phyloP scores from a whole-genome alignment of 495 filamentous ascomycete genomes.

The Jackrogersella minutella region DNA sequence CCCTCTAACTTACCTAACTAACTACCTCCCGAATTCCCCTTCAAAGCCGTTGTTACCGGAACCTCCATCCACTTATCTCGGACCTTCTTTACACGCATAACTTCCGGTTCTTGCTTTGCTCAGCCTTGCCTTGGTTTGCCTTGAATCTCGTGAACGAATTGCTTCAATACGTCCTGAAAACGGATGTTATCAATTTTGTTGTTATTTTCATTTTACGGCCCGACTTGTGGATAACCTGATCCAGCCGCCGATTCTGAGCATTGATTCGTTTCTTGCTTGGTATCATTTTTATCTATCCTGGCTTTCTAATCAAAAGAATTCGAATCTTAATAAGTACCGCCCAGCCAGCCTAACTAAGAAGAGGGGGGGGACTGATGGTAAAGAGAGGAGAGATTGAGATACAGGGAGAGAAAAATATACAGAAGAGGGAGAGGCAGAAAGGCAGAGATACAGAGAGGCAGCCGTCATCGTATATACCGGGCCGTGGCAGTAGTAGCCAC shows the following conservation, averaged over 20 bases:
- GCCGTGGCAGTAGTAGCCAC: constrained; percentile 30
- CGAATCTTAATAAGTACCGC: neutral
- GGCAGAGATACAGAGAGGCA: neutral
- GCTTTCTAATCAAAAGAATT: constrained; percentile 1
- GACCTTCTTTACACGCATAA: constrained; percentile 35
- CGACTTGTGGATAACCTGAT: constrained; percentile 11
- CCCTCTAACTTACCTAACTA: constrained; percentile 4
- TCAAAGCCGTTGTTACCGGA: constrained; percentile 33
- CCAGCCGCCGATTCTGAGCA: constrained; percentile 6
- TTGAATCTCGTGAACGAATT: neutral
- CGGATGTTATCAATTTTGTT: constrained; percentile 8
- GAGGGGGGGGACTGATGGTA: constrained; percentile 5
- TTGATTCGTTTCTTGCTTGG: neutral
- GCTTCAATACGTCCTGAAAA: constrained; percentile 6
- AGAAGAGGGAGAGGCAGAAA: no score
- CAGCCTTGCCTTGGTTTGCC: neutral
- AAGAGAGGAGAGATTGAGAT: no score
- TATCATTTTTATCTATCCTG: constrained; percentile 6
- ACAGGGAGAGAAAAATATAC: no score
- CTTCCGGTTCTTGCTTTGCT: constrained; percentile 2
- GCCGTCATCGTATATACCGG: constrained; percentile 26
- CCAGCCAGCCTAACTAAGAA: neutral
- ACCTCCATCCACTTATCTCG: constrained; percentile 7
- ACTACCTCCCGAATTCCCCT: constrained; percentile 10
- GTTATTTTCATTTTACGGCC: constrained; percentile 7